phyloP scores from a whole-genome alignment of 257 asterid genomes.

The Lantana camara region DNA sequence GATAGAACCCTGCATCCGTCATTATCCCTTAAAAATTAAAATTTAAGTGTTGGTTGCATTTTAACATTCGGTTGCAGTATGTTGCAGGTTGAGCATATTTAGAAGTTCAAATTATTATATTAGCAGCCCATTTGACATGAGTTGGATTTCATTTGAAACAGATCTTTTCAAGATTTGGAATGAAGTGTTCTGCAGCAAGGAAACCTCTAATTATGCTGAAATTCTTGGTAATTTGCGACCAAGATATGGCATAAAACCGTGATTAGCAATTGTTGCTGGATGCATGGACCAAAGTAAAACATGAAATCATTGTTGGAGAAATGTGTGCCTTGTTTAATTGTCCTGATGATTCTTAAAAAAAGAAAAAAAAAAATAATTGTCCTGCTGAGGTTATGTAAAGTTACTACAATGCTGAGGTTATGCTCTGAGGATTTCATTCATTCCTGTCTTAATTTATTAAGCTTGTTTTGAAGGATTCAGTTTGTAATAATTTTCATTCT shows the following conservation, averaged over 20 bases:
- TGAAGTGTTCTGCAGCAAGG: constrained; percentile 69
- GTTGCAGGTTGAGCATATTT: not conserved
- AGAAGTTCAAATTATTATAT: not conserved
- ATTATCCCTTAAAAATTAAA: not conserved
- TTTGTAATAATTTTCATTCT: no score
- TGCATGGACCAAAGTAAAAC: no score
- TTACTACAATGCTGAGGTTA: no score
- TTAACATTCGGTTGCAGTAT: not conserved
- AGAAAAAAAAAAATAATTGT: no score
- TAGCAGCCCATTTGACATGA: constrained; percentile 17
- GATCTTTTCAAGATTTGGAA: constrained; percentile 71
- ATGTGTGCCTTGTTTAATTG: no score
- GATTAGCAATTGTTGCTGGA: no score
- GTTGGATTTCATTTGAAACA: constrained; percentile 36
- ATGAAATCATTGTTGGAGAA: no score
- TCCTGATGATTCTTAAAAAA: no score
- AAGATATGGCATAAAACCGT: constrained; percentile 45
- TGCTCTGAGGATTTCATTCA: no score
- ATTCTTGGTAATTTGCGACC: constrained; percentile 45
- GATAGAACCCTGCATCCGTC: not conserved
- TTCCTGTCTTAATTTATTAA: no score
- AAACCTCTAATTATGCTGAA: constrained; percentile 39
- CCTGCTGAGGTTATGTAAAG: no score
- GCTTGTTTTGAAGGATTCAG: no score
- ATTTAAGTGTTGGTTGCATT: not conserved